These are phyloP conservation scores for Hypericum androsaemum DNA, from an alignment of 345 rosid genomes.

Conservation along the genomic window DNA sequence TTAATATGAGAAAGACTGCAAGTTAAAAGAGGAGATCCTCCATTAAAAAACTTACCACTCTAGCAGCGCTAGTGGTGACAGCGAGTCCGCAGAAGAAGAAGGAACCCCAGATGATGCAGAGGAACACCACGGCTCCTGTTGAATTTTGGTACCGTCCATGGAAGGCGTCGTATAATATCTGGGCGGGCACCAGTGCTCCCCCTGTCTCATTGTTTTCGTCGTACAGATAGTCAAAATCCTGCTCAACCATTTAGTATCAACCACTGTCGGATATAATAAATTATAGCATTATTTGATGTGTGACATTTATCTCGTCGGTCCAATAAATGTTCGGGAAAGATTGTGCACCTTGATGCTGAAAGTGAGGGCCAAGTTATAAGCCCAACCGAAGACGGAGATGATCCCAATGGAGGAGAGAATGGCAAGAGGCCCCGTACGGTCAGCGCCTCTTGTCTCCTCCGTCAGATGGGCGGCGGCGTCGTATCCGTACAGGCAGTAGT, in stretches of 20 bases:
- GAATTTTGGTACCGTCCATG: constrained; percentile 16
- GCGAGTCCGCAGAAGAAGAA: constrained; percentile 23
- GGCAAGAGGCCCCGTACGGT: background rate
- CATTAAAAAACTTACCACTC: constrained; percentile 11
- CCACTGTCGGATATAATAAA: no score
- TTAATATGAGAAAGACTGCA: no score
- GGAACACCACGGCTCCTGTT: constrained; percentile 18
- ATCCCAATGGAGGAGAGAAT: background rate
- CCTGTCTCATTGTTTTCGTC: constrained; percentile 18
- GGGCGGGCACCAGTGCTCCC: constrained; percentile 18
- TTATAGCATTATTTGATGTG: no score
- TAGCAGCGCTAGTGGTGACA: constrained; percentile 19
- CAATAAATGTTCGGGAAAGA: no score
- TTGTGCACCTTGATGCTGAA: background rate
- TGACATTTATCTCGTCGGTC: no score
- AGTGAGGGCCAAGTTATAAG: constrained; percentile 5
- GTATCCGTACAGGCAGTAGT: constrained; percentile 5
- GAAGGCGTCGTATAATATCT: constrained; percentile 17
- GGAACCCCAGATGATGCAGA: constrained; percentile 23
- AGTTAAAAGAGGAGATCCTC: no score
- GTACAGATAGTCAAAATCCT: constrained; percentile 14
- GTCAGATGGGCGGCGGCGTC: constrained; percentile 1
- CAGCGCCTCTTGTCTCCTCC: constrained; percentile 2
- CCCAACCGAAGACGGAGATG: constrained; percentile 1
- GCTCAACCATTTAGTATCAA: background rate